Conservation (phyloP, 345 rosid genomes). For the Reutealis trisperma region DNA sequence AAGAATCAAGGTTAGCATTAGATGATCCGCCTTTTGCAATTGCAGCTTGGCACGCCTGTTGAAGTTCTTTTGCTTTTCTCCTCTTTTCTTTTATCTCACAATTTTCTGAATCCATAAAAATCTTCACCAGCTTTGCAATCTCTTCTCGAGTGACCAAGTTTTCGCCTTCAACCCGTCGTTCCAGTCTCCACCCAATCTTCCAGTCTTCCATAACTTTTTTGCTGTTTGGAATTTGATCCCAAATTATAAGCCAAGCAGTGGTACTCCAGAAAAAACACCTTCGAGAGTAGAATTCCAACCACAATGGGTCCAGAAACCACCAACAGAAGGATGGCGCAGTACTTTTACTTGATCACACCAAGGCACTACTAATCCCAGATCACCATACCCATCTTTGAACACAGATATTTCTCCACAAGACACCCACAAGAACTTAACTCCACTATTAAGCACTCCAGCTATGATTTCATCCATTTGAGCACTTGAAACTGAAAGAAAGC, state of each 20-base stretch:
- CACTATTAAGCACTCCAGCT: conserved; percentile 17
- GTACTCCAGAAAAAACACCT: conserved; percentile 30
- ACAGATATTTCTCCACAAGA: conserved; percentile 9
- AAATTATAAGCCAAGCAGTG: conserved; percentile 29
- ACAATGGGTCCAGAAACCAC: conserved; percentile 36
- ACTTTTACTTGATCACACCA: conserved; percentile 36
- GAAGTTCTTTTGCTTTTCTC: conserved; percentile 16
- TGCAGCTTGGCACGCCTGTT: conserved; percentile 15
- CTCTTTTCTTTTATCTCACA: conserved; percentile 15
- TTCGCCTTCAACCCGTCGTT: neutral
- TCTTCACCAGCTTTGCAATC: conserved; percentile 19
- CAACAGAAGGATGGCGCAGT: conserved; percentile 28
- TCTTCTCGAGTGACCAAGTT: conserved; percentile 16
- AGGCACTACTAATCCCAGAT: conserved; percentile 24
- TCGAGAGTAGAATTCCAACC: conserved; percentile 35
- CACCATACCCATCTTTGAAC: neutral
- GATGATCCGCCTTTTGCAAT: conserved; percentile 28
- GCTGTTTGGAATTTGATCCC: conserved; percentile 27
- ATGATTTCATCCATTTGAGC: conserved; percentile 25
- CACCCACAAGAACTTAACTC: conserved; percentile 25
- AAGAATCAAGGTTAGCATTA: conserved; percentile 19
- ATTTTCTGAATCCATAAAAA: conserved; percentile 23
- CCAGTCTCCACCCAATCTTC: conserved; percentile 31
- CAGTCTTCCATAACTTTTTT: conserved; percentile 27
- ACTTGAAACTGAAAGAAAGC: conserved; percentile 26